Base-by-base conservation (phyloP, 1,284 basidiomycete genomes). In the Tylopilus sp. region DNA sequence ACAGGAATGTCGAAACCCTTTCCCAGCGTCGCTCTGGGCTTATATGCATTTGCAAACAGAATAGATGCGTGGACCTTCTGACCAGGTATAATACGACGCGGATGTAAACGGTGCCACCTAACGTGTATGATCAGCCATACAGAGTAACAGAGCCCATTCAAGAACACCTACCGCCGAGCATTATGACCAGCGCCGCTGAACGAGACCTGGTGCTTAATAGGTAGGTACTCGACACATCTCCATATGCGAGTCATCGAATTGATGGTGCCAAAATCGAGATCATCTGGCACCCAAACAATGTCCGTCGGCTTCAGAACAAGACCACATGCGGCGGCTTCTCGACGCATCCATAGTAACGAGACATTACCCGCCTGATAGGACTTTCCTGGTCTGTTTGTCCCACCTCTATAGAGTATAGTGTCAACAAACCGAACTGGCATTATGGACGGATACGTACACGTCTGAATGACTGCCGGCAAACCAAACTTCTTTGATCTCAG, bases 381-480 rank as follows among this genome's bases (percentile, higher is more conserved):
- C n/a, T 49, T 48, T 11, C 62, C 62, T 0, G 52, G 46, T 40
- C 43, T 43, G 43, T 56, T 57, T 37, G 13, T 57, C 4, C 68
- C 66, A 39, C 60, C 66, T 5, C 64, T 71, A 29, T 5, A 13
- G 32, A 20, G 13, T 15, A 33, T 7, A 56, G 17, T 11, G 33
- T 22, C 13, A 43, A 22, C 11, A 11, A 37, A 10, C 2, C 10
- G 11, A 6, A 8, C 19, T 10, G 2, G 0, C 3, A 13, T 15
- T 17, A 24, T 5, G 19, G 37, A 35, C 1, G 17, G 2, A 7
- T 22, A 58, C 68, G 22, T 29, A 72, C 70, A 72, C 67, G 33
- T 70, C 70, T 1, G 68, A 69, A 25, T 72, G 71, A 20, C 56
- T 58, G 11, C 68, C 70, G 0, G 69, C 57, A 43, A 71, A 69